These are phyloP conservation scores for Sicyos baderoa DNA, from an alignment of 306 rosid genomes.

Conservation along the genomic window DNA sequence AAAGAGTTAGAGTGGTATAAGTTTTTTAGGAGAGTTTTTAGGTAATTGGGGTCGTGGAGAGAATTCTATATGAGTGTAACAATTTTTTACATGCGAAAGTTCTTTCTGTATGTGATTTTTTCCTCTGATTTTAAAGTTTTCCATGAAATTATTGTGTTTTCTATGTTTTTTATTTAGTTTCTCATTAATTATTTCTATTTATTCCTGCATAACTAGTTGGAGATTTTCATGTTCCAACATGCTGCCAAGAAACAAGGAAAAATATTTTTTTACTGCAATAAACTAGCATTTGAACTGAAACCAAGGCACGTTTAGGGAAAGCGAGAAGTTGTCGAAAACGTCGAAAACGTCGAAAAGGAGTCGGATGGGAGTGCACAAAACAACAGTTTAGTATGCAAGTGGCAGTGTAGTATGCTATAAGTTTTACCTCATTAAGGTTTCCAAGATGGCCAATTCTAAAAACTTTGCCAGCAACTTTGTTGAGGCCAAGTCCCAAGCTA, in stretches of 20 bases:
- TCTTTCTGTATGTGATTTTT: no score
- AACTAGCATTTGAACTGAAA: neutral
- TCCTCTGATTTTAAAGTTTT: no score
- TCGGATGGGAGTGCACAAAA: neutral
- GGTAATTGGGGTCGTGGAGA: no score
- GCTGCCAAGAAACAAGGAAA: neutral
- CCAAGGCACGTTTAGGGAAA: neutral
- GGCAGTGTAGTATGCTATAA: neutral
- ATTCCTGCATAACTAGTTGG: no score
- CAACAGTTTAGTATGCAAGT: neutral
- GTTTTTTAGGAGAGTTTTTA: no score
- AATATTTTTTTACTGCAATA: neutral
- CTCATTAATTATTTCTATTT: no score
- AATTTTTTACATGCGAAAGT: no score
- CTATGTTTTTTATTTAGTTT: no score
- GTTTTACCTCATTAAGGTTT: conserved; percentile 74
- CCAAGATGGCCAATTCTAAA: conserved; percentile 99
- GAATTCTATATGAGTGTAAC: no score
- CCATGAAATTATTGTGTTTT: no score
- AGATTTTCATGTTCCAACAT: neutral
- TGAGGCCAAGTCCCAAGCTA: conserved; percentile 92
- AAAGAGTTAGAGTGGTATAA: no score
- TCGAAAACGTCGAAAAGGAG: neutral
- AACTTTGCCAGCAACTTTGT: conserved; percentile 93
- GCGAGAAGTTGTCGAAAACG: neutral